These are phyloP conservation scores for Colletotrichum sp. DNA, from an alignment of 2,329 filamentous ascomycete genomes.

Conservation along the genomic window DNA sequence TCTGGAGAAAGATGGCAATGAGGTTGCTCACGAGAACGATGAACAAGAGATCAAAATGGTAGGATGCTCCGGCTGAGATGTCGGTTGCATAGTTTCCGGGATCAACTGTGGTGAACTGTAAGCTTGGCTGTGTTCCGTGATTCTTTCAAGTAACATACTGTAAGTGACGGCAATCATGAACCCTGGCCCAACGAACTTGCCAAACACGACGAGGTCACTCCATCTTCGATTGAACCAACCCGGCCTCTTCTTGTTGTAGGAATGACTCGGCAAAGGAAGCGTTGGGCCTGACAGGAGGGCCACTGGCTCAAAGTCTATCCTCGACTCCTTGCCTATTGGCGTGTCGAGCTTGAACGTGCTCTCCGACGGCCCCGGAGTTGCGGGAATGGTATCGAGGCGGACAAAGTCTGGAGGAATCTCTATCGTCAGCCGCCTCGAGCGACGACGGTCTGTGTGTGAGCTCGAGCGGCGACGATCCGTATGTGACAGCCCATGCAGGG, in stretches of 20 bases:
- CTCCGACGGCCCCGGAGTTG: constrained; percentile 4
- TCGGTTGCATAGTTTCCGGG: constrained; percentile 75
- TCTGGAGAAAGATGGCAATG: constrained; percentile 76
- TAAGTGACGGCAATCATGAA: constrained; percentile 68
- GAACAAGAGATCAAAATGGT: constrained; percentile 70
- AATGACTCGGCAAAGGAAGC: neutral
- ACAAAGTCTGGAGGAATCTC: constrained; percentile 5
- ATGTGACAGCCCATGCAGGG: constrained; percentile 2
- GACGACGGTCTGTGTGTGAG: neutral
- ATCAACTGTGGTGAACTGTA: constrained; percentile 53
- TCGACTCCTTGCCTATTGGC: neutral
- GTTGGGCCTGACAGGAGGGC: neutral
- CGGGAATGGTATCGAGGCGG: neutral
- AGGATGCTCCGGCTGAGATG: constrained; percentile 70
- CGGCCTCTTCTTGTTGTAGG: neutral
- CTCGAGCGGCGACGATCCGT: neutral
- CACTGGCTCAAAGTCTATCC: neutral
- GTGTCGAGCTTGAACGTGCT: neutral
- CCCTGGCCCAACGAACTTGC: constrained; percentile 64
- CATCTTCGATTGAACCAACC: neutral
- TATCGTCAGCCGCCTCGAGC: neutral
- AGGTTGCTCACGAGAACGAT: constrained; percentile 72
- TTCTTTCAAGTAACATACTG: constrained; percentile 39
- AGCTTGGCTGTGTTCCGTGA: neutral
- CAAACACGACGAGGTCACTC: neutral